Evolutionary conservation across 768 basidiomycete species (phyloP).

Genomic region (Lentinula sp.): DNA sequence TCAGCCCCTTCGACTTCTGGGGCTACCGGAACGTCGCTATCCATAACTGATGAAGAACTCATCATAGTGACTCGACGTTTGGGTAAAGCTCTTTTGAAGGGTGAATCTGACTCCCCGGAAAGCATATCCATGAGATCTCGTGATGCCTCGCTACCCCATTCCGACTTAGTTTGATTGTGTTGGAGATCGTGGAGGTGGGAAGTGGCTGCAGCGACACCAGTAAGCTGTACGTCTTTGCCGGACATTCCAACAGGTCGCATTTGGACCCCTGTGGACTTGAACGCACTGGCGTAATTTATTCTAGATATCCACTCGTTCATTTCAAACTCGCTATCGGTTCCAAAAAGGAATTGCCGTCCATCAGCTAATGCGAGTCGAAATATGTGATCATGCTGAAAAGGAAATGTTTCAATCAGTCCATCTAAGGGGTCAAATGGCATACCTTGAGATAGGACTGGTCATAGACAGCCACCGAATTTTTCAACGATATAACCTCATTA

Average conservation of each 20-base stretch:
- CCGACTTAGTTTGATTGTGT: constrained; percentile 22
- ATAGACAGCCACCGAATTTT: constrained; percentile 72
- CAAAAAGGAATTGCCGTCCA: constrained; percentile 79
- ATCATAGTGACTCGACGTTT: constrained; percentile 24
- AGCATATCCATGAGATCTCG: constrained; percentile 37
- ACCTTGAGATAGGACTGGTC: constrained; percentile 80
- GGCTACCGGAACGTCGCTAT: constrained; percentile 39
- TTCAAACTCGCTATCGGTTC: constrained; percentile 61
- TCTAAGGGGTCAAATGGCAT: constrained; percentile 12
- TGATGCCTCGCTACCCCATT: constrained; percentile 39
- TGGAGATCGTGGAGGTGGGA: constrained; percentile 75
- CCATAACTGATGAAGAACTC: constrained; percentile 23
- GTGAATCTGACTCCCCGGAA: constrained; percentile 21
- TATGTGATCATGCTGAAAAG: constrained; percentile 54
- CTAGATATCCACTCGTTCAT: constrained; percentile 86
- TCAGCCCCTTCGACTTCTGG: constrained; percentile 56
- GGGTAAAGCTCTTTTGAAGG: constrained; percentile 15
- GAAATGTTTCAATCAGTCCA: not conserved
- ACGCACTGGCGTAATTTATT: constrained; percentile 93
- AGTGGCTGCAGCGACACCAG: constrained; percentile 80
- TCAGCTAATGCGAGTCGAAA: constrained; percentile 75
- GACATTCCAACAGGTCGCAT: constrained; percentile 76
- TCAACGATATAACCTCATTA: constrained; percentile 80
- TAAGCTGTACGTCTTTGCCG: constrained; percentile 63
- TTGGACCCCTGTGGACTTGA: constrained; percentile 77